These are phyloP conservation scores for Butyriboletus regius DNA, from an alignment of 1,284 basidiomycete genomes.

Conservation along the genomic window DNA sequence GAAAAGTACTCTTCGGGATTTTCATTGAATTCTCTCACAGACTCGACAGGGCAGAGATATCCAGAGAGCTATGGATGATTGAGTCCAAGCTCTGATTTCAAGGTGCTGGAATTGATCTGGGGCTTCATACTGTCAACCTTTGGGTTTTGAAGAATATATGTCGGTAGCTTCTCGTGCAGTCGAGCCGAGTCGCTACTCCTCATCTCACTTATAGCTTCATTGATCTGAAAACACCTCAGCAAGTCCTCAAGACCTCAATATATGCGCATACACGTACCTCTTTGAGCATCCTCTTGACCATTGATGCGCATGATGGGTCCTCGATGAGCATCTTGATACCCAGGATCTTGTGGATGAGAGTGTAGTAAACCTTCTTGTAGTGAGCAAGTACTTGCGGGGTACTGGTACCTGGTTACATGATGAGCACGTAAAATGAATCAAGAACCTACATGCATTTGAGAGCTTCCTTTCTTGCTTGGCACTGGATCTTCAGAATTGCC, in stretches of 20 bases:
- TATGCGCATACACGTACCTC: slow-evolving; percentile 3
- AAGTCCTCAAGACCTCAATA: not conserved
- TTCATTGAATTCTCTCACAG: no score
- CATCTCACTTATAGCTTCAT: no score
- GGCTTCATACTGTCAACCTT: not conserved
- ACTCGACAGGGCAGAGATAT: no score
- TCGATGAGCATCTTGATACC: not conserved
- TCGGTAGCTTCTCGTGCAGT: not conserved
- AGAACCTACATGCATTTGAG: no score
- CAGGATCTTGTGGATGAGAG: not conserved
- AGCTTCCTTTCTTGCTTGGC: no score
- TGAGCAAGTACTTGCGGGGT: not conserved
- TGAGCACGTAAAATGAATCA: not conserved
- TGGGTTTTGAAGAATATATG: not conserved
- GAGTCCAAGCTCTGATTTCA: no score
- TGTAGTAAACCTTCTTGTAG: slow-evolving; percentile 1
- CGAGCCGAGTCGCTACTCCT: not conserved
- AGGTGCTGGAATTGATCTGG: no score
- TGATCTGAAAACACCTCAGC: not conserved
- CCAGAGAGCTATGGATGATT: no score
- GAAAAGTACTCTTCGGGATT: no score
- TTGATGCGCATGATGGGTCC: not conserved
- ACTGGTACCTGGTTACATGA: not conserved
- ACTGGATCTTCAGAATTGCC: no score
- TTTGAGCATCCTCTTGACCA: not conserved